Base-by-base conservation (phyloP, 257 asterid genomes). In the Echites panduratus region DNA sequence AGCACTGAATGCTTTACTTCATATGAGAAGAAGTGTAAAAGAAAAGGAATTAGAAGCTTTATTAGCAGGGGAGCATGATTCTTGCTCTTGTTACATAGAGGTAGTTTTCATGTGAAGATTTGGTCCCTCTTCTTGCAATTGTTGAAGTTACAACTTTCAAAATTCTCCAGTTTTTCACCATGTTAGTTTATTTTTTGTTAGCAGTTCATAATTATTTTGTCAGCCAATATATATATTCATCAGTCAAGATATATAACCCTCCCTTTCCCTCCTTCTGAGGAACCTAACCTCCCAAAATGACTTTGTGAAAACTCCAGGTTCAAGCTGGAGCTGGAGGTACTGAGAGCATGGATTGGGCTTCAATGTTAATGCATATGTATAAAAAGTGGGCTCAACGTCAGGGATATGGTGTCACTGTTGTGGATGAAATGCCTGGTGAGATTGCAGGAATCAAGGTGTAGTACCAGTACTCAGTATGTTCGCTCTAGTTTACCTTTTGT, bases 291-390 rank as follows among this genome's bases (percentile, higher is more conserved):
- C 44, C 41, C 44, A 16, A 5, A 68, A 41, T 48, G 49, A 17
- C 4, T 16, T 69, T 53, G 14, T 40, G 17, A 58, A 27, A 47
- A 69, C 54, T 47, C 73, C 48, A 94, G 98, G 99, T 90, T 78
- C 99, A 95, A 87, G 96, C 96, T 79, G 97, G 99, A 79, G 98
- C 99, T 74, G 99, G 99, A 71, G 99, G 98, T 70, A 95, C 99
- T 44, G 99, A 95, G 90, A 92, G 98, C 87, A 89, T 87, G 95
- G 99, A 92, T 80, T 92, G 99, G 98, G 97, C 99, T 79, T 86
- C 92, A 57, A 95, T 92, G 93, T 88, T 95, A 77, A 84, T 90
- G 88, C 98, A 90, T 87, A 95, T 92, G 99, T 95, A 95, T 83
- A 89, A 81, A 77, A 81, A 75, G 66, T 95, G 99, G 99, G 97